Evolutionary conservation across 2,329 filamentous ascomycete genomes (phyloP).

Genomic region (Aspergillus felis): DNA sequence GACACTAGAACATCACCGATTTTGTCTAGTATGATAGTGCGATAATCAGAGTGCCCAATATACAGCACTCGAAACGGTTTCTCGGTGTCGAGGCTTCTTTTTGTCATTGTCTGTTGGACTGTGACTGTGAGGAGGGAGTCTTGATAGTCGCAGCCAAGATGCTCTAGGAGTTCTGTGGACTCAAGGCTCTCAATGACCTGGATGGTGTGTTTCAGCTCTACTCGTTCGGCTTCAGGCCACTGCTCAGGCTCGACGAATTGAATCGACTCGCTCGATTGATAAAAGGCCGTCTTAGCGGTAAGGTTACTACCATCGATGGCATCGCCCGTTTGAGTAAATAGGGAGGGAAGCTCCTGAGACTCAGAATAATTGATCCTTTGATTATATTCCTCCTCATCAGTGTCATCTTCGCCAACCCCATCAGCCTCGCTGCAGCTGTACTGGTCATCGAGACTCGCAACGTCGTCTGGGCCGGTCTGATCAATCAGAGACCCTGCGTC

Average conservation of each 20-base stretch:
- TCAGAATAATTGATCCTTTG: conserved; percentile 25
- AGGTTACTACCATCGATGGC: conserved; percentile 34
- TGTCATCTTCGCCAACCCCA: conserved; percentile 28
- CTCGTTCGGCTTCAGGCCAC: conserved; percentile 36
- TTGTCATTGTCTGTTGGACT: conserved; percentile 44
- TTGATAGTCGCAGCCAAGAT: conserved; percentile 23
- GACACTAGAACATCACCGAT: conserved; percentile 46
- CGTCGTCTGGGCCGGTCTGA: conserved; percentile 41
- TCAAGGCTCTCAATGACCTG: conserved; percentile 31
- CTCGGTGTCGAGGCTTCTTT: conserved; percentile 35
- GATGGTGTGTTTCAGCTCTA: conserved; percentile 43
- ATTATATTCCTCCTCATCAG: conserved; percentile 23
- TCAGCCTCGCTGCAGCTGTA: conserved; percentile 36
- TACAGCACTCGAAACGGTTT: conserved; percentile 45
- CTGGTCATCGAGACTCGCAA: conserved; percentile 41
- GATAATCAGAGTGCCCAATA: conserved; percentile 36
- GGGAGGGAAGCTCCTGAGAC: conserved; percentile 27
- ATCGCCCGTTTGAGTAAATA: conserved; percentile 24
- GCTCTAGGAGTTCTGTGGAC: conserved; percentile 24
- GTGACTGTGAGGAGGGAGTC: conserved; percentile 36
- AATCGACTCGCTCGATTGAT: conserved; percentile 35
- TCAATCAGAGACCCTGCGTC: conserved; percentile 43
- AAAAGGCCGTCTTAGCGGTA: conserved; percentile 31
- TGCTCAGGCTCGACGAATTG: conserved; percentile 41
- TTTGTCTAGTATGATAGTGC: conserved; percentile 44